Evolutionary conservation across 192 early-diverging fungal species (phyloP).

Genomic region (Pecoramyces ruminantium): DNA sequence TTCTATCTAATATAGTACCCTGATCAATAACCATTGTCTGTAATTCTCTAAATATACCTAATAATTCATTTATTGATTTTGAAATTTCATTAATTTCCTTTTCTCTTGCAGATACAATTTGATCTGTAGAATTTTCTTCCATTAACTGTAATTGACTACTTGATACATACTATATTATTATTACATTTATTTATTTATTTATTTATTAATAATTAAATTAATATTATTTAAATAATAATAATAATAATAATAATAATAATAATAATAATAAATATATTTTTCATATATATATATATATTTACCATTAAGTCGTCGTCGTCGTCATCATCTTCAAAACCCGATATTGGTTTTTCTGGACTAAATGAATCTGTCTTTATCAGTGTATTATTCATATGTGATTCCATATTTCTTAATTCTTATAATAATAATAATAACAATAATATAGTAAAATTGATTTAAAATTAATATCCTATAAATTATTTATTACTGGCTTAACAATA

Average conservation of each 20-base stretch:
- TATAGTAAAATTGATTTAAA: too few species aligned
- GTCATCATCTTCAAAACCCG: background rate
- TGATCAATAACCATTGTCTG: conserved; percentile 96
- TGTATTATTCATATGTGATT: background rate
- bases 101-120: conserved; percentile 71
- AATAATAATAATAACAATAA: too few species aligned
- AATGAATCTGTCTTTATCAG: background rate
- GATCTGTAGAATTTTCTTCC: conserved; percentile 54
- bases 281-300: background rate
- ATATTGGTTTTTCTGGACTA: conserved; percentile 2
- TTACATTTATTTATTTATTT: too few species aligned
- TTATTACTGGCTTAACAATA: too few species aligned
- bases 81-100: conserved; percentile 84
- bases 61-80: conserved; percentile 72
- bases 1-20: conserved; percentile 87
- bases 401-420: background rate
- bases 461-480: too few species aligned
- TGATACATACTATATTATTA: conserved; percentile 11
- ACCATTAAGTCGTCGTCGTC: background rate
- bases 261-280: too few species aligned
- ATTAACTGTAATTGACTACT: conserved; percentile 77
- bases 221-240: background rate
- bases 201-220: too few species aligned
- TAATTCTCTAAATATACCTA: conserved; percentile 80
- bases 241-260: too few species aligned